Base-by-base conservation (phyloP, 345 rosid genomes). In the Eucalyptus dawsonii region DNA sequence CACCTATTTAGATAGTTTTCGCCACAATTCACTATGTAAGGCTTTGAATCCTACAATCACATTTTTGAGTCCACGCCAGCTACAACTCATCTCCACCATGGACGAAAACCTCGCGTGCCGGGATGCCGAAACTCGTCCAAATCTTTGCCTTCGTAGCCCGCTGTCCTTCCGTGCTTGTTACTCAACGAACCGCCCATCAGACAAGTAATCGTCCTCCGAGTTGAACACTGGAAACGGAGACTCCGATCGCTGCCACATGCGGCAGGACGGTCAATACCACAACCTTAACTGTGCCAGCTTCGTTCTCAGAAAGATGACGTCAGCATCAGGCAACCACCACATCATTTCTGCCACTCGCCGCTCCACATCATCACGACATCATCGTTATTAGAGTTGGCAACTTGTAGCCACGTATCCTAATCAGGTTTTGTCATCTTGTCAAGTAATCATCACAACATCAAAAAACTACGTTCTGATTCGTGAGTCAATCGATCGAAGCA, bases 401-500 rank as follows among this genome's bases (percentile, higher is more conserved):
- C 5, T 56, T 24, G 13, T 56, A 5, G 11, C 25, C 62, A 56
- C 6, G 12, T 56, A 22, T 22, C 27, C 11, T 10, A 56, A 2
- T 0, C 62, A 2, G 62, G 12, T 56, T 56, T 24, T 56, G 62
- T 56, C 5, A 56, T 56, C 13, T 2, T 9, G 25, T 56, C 25
- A 9, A 54, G 11, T 5, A 56, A 24, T 56, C 11, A 22, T 56
- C 25, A 24, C 62, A 22, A 56, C 62, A 4, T 22, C 62, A 9
- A 56, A 56, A 22, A 4, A 22, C 3, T 9, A 24, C 0, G 60
- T 21, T 56, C 5, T 24, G 27, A 4, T 1, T 22, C 1, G 29
- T 2, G 12, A 56, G 62, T 22, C 29, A 56, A 56, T 1, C 29
- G 62, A 13, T 56, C 11, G 13, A 56, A 56, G 27, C 27, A 56